A percentile compares a stretch with the other conserved stretches of the same genome.
Evolutionary conservation across 2,329 filamentous ascomycete genomes (phyloP).

Genomic region (Coniochaeta hoffmannii): DNA sequence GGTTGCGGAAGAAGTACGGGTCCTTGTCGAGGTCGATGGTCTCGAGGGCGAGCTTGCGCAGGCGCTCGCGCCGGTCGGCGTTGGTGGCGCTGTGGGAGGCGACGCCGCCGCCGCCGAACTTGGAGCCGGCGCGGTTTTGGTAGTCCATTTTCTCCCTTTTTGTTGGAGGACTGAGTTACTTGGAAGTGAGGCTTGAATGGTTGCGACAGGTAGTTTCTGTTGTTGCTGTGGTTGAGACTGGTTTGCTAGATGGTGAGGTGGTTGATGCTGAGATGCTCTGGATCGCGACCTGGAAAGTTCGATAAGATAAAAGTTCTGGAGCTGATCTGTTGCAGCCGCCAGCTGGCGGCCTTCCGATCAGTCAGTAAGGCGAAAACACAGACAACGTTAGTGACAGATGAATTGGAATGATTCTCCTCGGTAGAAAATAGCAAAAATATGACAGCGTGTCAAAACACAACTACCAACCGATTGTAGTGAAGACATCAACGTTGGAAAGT

Average conservation of each 20-base stretch:
- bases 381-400: no score
- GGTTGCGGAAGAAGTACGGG: constrained; percentile 99
- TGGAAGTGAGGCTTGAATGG: neutral
- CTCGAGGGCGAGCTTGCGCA: constrained; percentile 96
- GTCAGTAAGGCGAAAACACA: no score
- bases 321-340: no score
- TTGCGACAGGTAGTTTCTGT: neutral
- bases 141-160: constrained; percentile 48
- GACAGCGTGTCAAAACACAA: no score
- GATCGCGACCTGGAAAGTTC: neutral
- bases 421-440: no score
- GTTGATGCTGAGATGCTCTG: neutral
- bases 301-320: neutral
- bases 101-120: constrained; percentile 95
- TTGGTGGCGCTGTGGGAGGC: constrained; percentile 91
- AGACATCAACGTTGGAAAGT: neutral
- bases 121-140: constrained; percentile 91
- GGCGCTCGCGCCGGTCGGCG: constrained; percentile 91
- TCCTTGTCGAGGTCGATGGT: constrained; percentile 99
- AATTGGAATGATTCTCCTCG: no score
- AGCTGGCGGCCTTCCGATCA: no score
- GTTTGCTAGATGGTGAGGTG: neutral
- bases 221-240: neutral
- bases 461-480: neutral
- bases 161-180: no score